phyloP scores from a whole-genome alignment of 352 stramenopile genomes.

The Phytophthora pluvialis region DNA sequence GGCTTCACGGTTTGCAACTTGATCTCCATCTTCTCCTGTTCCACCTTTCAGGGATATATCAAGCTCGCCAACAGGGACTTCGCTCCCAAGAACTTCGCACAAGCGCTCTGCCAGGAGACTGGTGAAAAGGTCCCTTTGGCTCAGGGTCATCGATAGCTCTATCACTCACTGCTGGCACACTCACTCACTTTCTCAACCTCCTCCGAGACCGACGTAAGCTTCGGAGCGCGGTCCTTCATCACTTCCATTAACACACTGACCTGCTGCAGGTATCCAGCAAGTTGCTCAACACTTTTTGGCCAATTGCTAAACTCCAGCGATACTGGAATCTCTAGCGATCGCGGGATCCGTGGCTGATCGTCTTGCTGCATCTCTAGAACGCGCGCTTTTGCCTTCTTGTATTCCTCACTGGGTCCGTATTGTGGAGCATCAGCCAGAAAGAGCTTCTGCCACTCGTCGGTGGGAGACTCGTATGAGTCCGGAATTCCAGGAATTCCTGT shows the following conservation, averaged over 20 bases:
- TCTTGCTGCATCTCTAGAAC: slow-evolving; percentile 16
- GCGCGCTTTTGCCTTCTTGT: slow-evolving; percentile 6
- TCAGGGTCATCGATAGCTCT: slow-evolving; percentile 9
- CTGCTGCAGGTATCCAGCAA: slow-evolving; percentile 10
- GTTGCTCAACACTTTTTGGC: slow-evolving; percentile 8
- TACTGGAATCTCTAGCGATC: slow-evolving; percentile 17
- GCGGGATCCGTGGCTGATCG: not conserved
- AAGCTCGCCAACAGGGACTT: slow-evolving; percentile 8
- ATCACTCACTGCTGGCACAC: not conserved
- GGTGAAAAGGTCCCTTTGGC: not conserved
- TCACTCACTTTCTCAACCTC: not conserved
- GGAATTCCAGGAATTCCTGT: not conserved
- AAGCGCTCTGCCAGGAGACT: slow-evolving; percentile 9
- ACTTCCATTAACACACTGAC: slow-evolving; percentile 4
- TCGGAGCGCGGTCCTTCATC: not conserved
- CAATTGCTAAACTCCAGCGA: slow-evolving; percentile 15
- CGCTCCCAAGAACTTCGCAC: slow-evolving; percentile 7
- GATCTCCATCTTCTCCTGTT: not conserved
- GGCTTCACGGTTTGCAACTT: not conserved
- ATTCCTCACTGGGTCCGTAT: slow-evolving; percentile 12
- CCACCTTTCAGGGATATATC: slow-evolving; percentile 4
- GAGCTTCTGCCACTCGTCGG: slow-evolving; percentile 12
- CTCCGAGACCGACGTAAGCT: not conserved
- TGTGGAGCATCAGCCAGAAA: slow-evolving; percentile 9
- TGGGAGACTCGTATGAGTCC: not conserved